Conservation (phyloP, 2,329 filamentous ascomycete genomes). For the Tolypocladium cylindrosporum region DNA sequence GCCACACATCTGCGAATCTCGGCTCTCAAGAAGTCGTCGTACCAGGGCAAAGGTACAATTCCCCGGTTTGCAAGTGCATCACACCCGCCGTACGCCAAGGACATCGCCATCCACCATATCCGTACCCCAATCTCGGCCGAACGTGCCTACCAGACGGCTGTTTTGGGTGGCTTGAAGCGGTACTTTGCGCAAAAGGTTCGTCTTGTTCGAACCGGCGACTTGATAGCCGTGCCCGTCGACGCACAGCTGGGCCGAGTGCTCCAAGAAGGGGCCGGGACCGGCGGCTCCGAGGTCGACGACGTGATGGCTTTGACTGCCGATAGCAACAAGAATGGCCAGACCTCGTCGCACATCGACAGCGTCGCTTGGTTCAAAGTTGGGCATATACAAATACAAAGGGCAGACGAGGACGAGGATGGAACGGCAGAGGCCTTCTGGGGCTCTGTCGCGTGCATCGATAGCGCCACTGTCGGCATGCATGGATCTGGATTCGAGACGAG, state of each 20-base stretch:
- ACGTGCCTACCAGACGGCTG: constrained; percentile 69
- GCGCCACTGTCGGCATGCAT: constrained; percentile 76
- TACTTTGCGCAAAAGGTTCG: constrained; percentile 79
- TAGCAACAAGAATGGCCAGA: constrained; percentile 14
- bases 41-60: constrained; percentile 41
- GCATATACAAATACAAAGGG: constrained; percentile 51
- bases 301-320: constrained; percentile 42
- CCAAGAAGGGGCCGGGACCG: constrained; percentile 56
- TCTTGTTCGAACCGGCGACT: constrained; percentile 75
- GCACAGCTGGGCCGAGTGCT: constrained; percentile 73
- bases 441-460: constrained; percentile 76
- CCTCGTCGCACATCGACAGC: constrained; percentile 33
- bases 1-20: constrained; percentile 72
- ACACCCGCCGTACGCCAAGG: constrained; percentile 51
- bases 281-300: constrained; percentile 64
- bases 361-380: constrained; percentile 93
- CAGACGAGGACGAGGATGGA: constrained; percentile 46
- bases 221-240: constrained; percentile 84
- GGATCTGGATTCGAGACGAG: constrained; percentile 82
- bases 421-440: constrained; percentile 69
- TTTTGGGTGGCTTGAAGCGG: constrained; percentile 77
- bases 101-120: constrained; percentile 82
- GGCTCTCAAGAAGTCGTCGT: constrained; percentile 46
- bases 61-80: constrained; percentile 45
- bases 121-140: constrained; percentile 85